Conservation (phyloP, 768 basidiomycete genomes). For the Podaxis rugospora region DNA sequence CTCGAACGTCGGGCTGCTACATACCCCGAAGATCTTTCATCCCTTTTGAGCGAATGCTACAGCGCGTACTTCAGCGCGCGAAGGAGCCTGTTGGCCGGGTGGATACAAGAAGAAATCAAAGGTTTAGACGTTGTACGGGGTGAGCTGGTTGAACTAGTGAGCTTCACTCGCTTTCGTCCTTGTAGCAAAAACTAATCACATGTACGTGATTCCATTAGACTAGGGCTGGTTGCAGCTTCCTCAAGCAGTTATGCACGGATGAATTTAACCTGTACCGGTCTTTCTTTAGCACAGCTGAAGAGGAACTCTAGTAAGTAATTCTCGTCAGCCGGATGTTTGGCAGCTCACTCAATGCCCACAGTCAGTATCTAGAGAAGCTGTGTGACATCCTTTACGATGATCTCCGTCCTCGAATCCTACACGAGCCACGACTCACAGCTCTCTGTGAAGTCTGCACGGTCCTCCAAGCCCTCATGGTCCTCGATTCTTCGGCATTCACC, state of each 20-base stretch:
- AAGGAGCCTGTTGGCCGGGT: conserved; percentile 63
- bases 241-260: conserved; percentile 87
- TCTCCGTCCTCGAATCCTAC: conserved; percentile 90
- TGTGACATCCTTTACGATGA: conserved; percentile 96
- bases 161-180: conserved; percentile 12
- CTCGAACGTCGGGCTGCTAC: conserved; percentile 72
- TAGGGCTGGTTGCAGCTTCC: conserved; percentile 84
- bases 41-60: conserved; percentile 85
- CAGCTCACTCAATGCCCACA: conserved; percentile 24
- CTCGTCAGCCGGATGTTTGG: not conserved
- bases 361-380: conserved; percentile 84
- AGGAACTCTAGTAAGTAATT: conserved; percentile 40
- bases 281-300: conserved; percentile 87
- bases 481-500: conserved; percentile 53
- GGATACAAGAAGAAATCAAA: conserved; percentile 78
- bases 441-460: conserved; percentile 97
- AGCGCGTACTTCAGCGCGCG: conserved; percentile 75
- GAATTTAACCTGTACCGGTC: conserved; percentile 84
- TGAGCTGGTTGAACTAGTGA: conserved; percentile 85
- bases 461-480: conserved; percentile 92
- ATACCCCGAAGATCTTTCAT: conserved; percentile 81
- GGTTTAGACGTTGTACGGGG: conserved; percentile 74
- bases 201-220: conserved; percentile 46
- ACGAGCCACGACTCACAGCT: conserved; percentile 82
- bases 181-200: not conserved